Evolutionary conservation across 2,329 filamentous ascomycete genomes (phyloP).

Genomic region (Nemania sp.): DNA sequence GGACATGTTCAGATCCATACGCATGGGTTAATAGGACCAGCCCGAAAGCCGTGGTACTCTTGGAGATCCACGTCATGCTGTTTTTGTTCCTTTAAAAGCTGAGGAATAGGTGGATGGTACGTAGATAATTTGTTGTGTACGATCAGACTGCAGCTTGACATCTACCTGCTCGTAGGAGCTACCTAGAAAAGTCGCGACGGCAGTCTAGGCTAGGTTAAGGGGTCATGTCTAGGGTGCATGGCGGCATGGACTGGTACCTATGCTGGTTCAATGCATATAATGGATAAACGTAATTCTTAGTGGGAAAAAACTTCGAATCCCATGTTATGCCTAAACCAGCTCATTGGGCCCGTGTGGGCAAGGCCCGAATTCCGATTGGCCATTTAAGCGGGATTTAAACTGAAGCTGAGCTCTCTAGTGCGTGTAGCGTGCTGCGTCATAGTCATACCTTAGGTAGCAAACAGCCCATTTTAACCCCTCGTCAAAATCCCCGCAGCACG

Average conservation of each 20-base stretch:
- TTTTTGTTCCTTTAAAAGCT: neutral
- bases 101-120: neutral
- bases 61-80: constrained; percentile 72
- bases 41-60: constrained; percentile 71
- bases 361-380: constrained; percentile 11
- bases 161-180: too few relatives aligned
- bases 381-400: constrained; percentile 22
- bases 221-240: too few relatives aligned
- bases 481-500: constrained; percentile 19
- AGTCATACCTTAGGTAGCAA: neutral
- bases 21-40: constrained; percentile 81
- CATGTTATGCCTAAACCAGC: neutral
- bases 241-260: too few relatives aligned
- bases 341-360: constrained; percentile 13
- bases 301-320: neutral
- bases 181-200: too few relatives aligned
- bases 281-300: neutral
- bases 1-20: constrained; percentile 63
- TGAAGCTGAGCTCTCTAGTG: neutral
- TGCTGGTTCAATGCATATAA: too few relatives aligned
- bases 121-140: too few relatives aligned
- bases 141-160: too few relatives aligned
- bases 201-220: too few relatives aligned
- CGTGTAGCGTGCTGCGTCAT: neutral
- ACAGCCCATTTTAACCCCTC: constrained; percentile 13